These are phyloP conservation scores for Pleurotus cornucopiae DNA, from an alignment of 768 basidiomycete genomes.

Conservation along the genomic window DNA sequence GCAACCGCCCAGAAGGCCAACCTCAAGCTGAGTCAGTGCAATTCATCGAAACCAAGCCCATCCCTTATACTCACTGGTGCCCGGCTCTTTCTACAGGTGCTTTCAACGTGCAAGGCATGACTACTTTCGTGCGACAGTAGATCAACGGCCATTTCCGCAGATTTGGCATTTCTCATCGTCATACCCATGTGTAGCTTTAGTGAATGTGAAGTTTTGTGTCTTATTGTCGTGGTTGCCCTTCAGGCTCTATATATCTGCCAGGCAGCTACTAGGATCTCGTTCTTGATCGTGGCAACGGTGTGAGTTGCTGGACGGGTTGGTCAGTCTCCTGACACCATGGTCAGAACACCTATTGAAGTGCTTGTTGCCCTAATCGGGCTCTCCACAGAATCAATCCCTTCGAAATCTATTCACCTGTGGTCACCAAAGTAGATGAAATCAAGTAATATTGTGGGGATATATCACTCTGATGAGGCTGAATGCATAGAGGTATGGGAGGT, in stretches of 20 bases:
- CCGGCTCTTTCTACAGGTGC: slow-evolving; percentile 15
- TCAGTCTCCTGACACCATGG: background rate
- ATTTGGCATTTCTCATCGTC: too few relatives aligned
- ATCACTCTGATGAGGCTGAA: background rate
- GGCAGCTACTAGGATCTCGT: too few relatives aligned
- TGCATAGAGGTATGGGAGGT: background rate
- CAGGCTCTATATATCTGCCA: too few relatives aligned
- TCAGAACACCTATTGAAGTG: background rate
- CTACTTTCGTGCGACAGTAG: slow-evolving; percentile 22
- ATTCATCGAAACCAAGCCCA: background rate
- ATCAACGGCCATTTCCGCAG: background rate
- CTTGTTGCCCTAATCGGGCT: background rate
- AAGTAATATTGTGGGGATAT: background rate
- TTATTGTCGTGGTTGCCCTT: too few relatives aligned
- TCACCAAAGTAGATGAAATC: background rate
- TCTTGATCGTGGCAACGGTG: too few relatives aligned
- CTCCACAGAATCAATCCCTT: background rate
- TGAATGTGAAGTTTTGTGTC: too few relatives aligned
- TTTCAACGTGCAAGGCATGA: slow-evolving; percentile 33
- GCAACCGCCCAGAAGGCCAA: slow-evolving; percentile 26
- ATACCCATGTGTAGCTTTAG: too few relatives aligned
- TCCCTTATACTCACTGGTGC: background rate
- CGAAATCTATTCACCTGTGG: background rate
- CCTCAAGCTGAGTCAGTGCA: slow-evolving; percentile 27
- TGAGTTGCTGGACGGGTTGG: too few relatives aligned